Evolutionary conservation across 441 rosid genomes (phyloP).

Genomic region (Populus hybrid): DNA sequence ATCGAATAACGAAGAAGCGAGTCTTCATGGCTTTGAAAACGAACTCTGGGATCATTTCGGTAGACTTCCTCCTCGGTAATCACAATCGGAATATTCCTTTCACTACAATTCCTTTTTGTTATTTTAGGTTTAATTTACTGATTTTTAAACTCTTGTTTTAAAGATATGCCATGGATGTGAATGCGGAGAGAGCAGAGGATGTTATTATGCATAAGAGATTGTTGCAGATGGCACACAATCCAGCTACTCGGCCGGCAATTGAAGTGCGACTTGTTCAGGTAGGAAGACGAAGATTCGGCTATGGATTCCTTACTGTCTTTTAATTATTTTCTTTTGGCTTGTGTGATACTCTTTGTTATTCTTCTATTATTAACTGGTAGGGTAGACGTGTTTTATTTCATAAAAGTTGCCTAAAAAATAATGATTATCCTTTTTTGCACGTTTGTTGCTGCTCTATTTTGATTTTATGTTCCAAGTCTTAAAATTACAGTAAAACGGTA

Average conservation of each 20-base stretch:
- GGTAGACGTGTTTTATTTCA: conserved; percentile 3
- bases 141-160: background rate
- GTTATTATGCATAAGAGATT: conserved; percentile 69
- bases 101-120: background rate
- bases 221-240: conserved; percentile 46
- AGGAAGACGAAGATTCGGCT: conserved; percentile 11
- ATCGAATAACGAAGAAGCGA: conserved; percentile 33
- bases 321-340: conserved; percentile 10
- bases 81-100: background rate
- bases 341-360: conserved; percentile 16
- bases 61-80: conserved; percentile 43
- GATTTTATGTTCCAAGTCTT: background rate
- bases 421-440: background rate
- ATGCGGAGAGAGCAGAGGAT: conserved; percentile 61
- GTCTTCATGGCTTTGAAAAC: conserved; percentile 46
- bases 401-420: background rate
- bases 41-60: conserved; percentile 62
- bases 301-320: conserved; percentile 14
- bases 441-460: background rate
- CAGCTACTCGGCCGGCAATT: conserved; percentile 53
- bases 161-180: conserved; percentile 66
- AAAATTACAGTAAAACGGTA: too few relatives aligned
- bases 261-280: conserved; percentile 67
- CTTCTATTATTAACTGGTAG: conserved; percentile 19
- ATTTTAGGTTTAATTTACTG: background rate